Base-by-base conservation (phyloP, 495 filamentous ascomycete species). In the Entonaema liquescens region DNA sequence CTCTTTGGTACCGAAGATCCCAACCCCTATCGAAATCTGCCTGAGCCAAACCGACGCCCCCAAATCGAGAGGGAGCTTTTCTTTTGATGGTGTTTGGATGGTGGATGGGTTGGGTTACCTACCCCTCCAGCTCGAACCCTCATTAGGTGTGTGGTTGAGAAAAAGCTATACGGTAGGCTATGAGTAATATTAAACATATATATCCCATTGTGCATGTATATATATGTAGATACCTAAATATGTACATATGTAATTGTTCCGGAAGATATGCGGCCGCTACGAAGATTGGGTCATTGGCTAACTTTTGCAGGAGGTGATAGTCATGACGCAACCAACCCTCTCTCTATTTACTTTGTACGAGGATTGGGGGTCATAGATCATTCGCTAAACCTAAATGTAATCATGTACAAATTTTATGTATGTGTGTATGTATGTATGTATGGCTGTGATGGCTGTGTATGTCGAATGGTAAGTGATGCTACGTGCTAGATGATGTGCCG, bases 251-350 rank as follows among this genome's bases (percentile, higher is more conserved):
- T 57, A 33, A 60, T 36, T 70, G 44, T 49, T 47, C 60, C 67
- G 67, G 67, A 70, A 59, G 60, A 70, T 70, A 70, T 55, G 31
- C 21, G 35, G 35, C 67, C 67, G 67, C 47, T 33, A 68, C 23
- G 55, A 25, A 42, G 31, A 44, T 44, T 31, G 36, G 58, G 40
- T 31, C 28, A 68, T 66, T 71, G 67, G 61, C 28, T 33, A 36
- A n/a, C 35, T 55, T 64, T 49, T 31, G 15, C 52, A 38, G 52
- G 61, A 29, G 36, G 35, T 57, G 17, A 52, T 64, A 50, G 55
- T 57, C 64, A 72, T 72, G 69, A 72, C 69, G 69, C 69, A 72
- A 68, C 54, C 56, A 17, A 36, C 15, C 38, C 53, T 26, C 44
- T 28, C 55, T 56, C 13, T 28, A 26, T 56, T 42, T 67, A 33